Evolutionary conservation across 1,139 yeast genomes (phyloP).

Genomic region (Suzukiozyma palmioleophila): DNA sequence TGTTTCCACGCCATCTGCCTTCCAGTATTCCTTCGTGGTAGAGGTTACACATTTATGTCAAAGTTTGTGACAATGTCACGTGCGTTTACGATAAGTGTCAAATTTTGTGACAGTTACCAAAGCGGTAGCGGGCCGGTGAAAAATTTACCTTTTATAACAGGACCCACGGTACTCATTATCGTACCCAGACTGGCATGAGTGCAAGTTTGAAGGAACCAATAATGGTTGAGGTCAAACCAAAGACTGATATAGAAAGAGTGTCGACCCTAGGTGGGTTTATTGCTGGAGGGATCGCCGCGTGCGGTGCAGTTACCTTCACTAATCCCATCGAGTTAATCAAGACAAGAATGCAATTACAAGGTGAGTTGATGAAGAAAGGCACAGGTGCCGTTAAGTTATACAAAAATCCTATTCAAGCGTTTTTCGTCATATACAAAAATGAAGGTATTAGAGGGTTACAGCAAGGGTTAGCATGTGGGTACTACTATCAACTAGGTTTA

Average conservation of each 20-base stretch:
- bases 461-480: constrained; percentile 80
- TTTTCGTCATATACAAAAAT: constrained; percentile 63
- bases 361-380: constrained; percentile 65
- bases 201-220: not conserved
- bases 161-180: too few species aligned
- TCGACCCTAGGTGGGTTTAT: constrained; percentile 75
- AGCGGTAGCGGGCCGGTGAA: constrained; percentile 4
- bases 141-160: not conserved
- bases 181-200: too few species aligned
- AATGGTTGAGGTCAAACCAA: constrained; percentile 5
- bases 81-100: not conserved
- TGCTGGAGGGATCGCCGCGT: constrained; percentile 95
- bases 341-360: constrained; percentile 94
- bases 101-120: not conserved
- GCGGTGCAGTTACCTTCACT: constrained; percentile 96
- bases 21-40: too few species aligned
- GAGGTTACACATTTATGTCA: not conserved
- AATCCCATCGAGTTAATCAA: constrained; percentile 93
- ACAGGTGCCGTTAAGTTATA: constrained; percentile 51
- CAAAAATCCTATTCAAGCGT: constrained; percentile 83
- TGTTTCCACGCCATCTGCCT: too few species aligned
- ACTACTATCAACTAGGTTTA: constrained; percentile 80
- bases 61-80: not conserved
- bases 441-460: constrained; percentile 90
- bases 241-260: constrained; percentile 48